A percentile compares a stretch with the other conserved stretches of the same genome.
These are phyloP conservation scores for Wallacemonas rigidus DNA, from an alignment of 208 protist species.

Conservation along the genomic window DNA sequence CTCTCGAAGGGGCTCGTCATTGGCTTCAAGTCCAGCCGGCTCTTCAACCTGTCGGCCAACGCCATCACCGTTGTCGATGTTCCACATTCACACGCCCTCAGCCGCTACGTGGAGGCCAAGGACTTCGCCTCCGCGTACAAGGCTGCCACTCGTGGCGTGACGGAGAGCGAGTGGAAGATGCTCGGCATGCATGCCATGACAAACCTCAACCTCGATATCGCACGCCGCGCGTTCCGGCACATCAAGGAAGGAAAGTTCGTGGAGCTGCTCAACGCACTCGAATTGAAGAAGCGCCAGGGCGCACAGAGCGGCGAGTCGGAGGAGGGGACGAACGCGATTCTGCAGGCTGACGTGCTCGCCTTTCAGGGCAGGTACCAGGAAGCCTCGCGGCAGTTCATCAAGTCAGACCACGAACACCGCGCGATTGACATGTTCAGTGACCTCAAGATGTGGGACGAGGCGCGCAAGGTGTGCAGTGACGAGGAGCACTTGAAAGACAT, in stretches of 20 bases:
- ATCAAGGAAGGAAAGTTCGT: constrained; percentile 92
- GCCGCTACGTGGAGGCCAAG: constrained; percentile 91
- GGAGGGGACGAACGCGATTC: constrained; percentile 29
- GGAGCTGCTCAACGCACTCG: constrained; percentile 90
- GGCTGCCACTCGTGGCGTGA: constrained; percentile 94
- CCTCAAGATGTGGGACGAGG: constrained; percentile 94
- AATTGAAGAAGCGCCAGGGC: constrained; percentile 65
- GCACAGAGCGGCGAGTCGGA: constrained; percentile 17
- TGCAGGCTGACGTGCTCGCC: constrained; percentile 90
- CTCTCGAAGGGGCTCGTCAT: constrained; percentile 93
- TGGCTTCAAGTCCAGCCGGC: constrained; percentile 94
- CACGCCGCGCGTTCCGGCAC: constrained; percentile 91
- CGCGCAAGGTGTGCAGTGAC: constrained; percentile 89
- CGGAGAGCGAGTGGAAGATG: constrained; percentile 94
- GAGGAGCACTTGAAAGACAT: constrained; percentile 87
- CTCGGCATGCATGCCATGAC: constrained; percentile 93
- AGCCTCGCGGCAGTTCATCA: constrained; percentile 87
- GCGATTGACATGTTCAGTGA: constrained; percentile 96
- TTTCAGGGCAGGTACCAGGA: constrained; percentile 95
- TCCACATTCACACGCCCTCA: constrained; percentile 90
- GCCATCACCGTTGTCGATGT: constrained; percentile 93
- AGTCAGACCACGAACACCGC: constrained; percentile 64
- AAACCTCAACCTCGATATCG: constrained; percentile 90
- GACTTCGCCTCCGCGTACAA: constrained; percentile 91
- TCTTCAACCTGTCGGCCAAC: constrained; percentile 92